Evolutionary conservation across 2,329 filamentous ascomycete species (phyloP).

Genomic region (Fusarium algeriense): DNA sequence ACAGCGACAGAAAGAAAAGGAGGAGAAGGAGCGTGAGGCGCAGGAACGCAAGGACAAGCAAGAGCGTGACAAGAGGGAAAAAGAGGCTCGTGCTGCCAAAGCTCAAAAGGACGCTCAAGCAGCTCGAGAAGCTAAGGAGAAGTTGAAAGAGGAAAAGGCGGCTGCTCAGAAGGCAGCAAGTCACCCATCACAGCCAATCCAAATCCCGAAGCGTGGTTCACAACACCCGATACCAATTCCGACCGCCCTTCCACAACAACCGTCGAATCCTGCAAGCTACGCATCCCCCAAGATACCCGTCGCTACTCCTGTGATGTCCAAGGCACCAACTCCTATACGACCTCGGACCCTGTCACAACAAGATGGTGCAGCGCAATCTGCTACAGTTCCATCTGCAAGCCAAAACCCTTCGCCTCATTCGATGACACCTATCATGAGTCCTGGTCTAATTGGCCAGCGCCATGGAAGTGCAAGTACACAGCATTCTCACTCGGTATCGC

Average conservation of each 20-base stretch:
- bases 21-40: slow-evolving; percentile 77
- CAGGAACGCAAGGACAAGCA: slow-evolving; percentile 72
- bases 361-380: slow-evolving; percentile 74
- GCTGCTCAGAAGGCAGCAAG: slow-evolving; percentile 53
- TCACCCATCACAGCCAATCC: slow-evolving; percentile 52
- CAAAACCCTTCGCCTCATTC: slow-evolving; percentile 71
- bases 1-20: slow-evolving; percentile 82
- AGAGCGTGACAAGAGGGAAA: slow-evolving; percentile 72
- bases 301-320: slow-evolving; percentile 84
- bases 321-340: slow-evolving; percentile 83
- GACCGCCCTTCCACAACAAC: slow-evolving; percentile 68
- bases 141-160: slow-evolving; percentile 75
- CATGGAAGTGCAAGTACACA: slow-evolving; percentile 68
- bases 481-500: slow-evolving; percentile 66
- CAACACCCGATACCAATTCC: slow-evolving; percentile 60
- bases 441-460: slow-evolving; percentile 71
- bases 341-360: slow-evolving; percentile 84
- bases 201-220: slow-evolving; percentile 55
- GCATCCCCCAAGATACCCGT: slow-evolving; percentile 84
- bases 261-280: slow-evolving; percentile 67
- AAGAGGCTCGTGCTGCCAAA: slow-evolving; percentile 67
- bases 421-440: slow-evolving; percentile 74
- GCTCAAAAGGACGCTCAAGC: slow-evolving; percentile 70
- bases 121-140: slow-evolving; percentile 64
- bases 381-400: slow-evolving; percentile 58